phyloP scores from a whole-genome alignment of 2,329 filamentous ascomycete genomes.

The Arthrobotrys megalospora region DNA sequence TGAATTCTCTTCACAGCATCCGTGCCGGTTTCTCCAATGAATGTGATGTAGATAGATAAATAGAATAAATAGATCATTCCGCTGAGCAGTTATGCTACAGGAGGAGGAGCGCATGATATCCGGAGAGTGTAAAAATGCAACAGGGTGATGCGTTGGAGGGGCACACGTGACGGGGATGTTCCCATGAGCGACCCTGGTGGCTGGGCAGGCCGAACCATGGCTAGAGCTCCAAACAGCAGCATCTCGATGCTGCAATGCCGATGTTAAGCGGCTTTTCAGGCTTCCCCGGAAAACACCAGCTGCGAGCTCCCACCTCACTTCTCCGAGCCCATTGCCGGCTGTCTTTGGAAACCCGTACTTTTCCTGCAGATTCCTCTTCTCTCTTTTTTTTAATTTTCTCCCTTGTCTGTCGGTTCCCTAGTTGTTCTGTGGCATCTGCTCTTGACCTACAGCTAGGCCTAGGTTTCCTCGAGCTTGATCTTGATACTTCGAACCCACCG shows the following conservation, averaged over 20 bases:
- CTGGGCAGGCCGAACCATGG: conserved; percentile 26
- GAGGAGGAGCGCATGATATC: too few species aligned
- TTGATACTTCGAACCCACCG: conserved; percentile 7
- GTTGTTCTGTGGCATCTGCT: not conserved
- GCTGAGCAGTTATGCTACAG: too few species aligned
- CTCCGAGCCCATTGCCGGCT: conserved; percentile 39
- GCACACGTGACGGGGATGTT: conserved; percentile 7
- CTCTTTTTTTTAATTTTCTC: not conserved
- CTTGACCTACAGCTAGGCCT: too few species aligned
- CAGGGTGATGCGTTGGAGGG: conserved; percentile 16
- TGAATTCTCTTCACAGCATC: too few species aligned
- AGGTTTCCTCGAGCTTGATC: conserved; percentile 10
- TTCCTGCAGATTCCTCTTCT: conserved; percentile 2
- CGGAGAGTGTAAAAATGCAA: conserved; percentile 18
- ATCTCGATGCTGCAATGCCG: conserved; percentile 48
- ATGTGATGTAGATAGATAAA: too few species aligned
- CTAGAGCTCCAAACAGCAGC: conserved; percentile 11
- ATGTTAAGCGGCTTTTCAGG: conserved; percentile 56
- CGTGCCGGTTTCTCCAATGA: too few species aligned
- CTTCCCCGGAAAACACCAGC: conserved; percentile 53
- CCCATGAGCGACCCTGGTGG: not conserved
- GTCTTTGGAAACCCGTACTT: conserved; percentile 6
- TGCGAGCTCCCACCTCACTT: conserved; percentile 38
- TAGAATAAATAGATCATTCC: too few species aligned
- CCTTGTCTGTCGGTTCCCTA: not conserved